Percentiles rank a stretch among this genome's conserved stretches.
Evolutionary conservation across 192 early-diverging fungal species (phyloP).

Genomic region (Rhizoclosmatium globosum): DNA sequence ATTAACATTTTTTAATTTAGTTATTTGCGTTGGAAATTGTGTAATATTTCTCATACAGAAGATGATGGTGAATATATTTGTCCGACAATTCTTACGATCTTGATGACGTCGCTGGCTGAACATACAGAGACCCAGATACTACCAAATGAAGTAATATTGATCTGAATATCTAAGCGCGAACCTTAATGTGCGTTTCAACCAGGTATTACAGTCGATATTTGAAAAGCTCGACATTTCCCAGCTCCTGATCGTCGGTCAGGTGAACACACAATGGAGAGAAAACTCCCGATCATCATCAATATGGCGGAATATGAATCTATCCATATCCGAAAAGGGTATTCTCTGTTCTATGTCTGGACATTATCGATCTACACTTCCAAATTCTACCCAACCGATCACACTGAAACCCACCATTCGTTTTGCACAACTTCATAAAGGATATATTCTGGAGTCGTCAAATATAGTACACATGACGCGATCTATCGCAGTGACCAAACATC

Average conservation of each 20-base stretch:
- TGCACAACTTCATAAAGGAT: not conserved
- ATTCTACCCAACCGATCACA: not conserved
- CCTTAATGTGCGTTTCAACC: not conserved
- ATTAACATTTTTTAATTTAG: too few species aligned
- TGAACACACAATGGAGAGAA: not conserved
- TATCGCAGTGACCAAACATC: not conserved
- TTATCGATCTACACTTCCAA: not conserved
- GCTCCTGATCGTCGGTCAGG: constrained; percentile 7
- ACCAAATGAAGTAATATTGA: too few species aligned
- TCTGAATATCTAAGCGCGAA: too few species aligned
- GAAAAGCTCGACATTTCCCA: not conserved
- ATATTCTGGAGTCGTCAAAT: not conserved
- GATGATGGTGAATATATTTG: too few species aligned
- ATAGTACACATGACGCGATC: not conserved
- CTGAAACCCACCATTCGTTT: not conserved
- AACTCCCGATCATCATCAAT: constrained; percentile 5
- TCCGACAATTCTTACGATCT: too few species aligned
- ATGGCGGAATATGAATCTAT: constrained; percentile 9
- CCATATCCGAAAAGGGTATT: constrained; percentile 11
- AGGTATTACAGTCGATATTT: constrained; percentile 15
- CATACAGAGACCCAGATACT: too few species aligned
- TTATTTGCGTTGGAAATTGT: too few species aligned
- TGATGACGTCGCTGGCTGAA: too few species aligned
- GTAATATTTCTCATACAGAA: too few species aligned
- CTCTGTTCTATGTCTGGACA: not conserved